A percentile compares a stretch with the other conserved stretches of the same genome.
phyloP scores from a whole-genome alignment of 805 yeast species.

The Ogataea paradorogensis region DNA sequence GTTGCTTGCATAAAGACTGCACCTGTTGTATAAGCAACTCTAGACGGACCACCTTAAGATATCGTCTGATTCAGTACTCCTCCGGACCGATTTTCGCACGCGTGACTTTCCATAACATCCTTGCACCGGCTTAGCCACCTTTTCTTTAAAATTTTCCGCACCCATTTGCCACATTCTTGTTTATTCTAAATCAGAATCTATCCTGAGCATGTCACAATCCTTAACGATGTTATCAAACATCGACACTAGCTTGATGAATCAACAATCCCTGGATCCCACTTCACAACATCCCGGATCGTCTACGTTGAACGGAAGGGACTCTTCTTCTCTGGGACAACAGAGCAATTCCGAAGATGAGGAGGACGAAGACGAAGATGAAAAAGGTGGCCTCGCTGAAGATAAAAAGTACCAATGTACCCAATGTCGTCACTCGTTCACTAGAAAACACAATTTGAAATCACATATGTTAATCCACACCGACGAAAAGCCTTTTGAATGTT shows the following conservation, averaged over 20 bases:
- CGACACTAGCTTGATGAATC: slow-evolving; percentile 20
- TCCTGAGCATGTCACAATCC: slow-evolving; percentile 15
- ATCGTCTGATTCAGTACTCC: no score
- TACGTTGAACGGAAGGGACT: slow-evolving; percentile 4
- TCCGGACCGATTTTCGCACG: no score
- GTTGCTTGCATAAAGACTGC: no score
- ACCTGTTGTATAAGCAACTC: no score
- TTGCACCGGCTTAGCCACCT: slow-evolving; percentile 15
- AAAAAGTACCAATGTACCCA: slow-evolving; percentile 50
- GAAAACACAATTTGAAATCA: slow-evolving; percentile 72
- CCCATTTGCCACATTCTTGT: slow-evolving; percentile 20
- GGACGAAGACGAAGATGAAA: slow-evolving; percentile 16
- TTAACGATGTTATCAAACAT: slow-evolving; percentile 20
- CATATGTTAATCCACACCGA: slow-evolving; percentile 68
- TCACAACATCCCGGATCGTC: slow-evolving; percentile 4
- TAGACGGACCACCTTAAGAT: no score
- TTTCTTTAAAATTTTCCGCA: slow-evolving; percentile 2
- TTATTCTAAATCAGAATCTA: slow-evolving; percentile 3
- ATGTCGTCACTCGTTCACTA: slow-evolving; percentile 63
- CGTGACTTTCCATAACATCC: no score
- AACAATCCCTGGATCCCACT: slow-evolving; percentile 12
- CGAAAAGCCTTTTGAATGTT: slow-evolving; percentile 61
- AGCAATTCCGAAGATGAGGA: slow-evolving; percentile 16
- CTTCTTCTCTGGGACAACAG: slow-evolving; percentile 12
- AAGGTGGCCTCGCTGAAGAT: slow-evolving; percentile 19